Conservation (phyloP, 331 rosid genomes). For the Acacia pycnantha region DNA sequence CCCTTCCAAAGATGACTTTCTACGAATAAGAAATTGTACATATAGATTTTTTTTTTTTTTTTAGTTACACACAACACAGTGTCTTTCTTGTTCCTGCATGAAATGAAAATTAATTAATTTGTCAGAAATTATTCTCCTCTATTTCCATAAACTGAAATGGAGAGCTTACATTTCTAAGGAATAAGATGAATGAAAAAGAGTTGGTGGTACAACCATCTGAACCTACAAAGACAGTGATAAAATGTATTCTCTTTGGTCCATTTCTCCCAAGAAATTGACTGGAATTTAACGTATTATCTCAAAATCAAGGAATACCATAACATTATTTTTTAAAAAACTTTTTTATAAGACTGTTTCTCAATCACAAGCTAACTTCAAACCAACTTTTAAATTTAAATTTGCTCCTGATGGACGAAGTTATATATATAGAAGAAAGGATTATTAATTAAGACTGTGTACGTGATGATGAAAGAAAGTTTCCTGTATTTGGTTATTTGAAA, state of each 20-base stretch:
- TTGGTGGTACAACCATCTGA: slow-evolving; percentile 3
- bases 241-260: slow-evolving; percentile 12
- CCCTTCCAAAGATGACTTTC: not conserved
- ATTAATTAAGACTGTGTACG: too few relatives aligned
- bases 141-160: not conserved
- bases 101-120: slow-evolving; percentile 5
- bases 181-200: not conserved
- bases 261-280: not conserved
- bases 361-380: not conserved
- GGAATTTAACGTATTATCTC: not conserved
- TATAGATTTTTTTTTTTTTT: not conserved
- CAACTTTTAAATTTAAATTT: too few relatives aligned
- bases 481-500: too few relatives aligned
- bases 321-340: too few relatives aligned
- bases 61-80: too few relatives aligned
- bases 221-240: slow-evolving; percentile 11
- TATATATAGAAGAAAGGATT: too few relatives aligned
- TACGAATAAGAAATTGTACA: not conserved
- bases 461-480: too few relatives aligned
- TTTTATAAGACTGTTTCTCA: slow-evolving; percentile 13
- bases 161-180: not conserved
- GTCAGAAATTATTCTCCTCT: slow-evolving; percentile 23
- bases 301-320: not conserved
- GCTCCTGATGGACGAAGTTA: too few relatives aligned
- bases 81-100: not conserved